A percentile compares a stretch with the other conserved stretches of the same genome.
These are phyloP conservation scores for Coccomyxa sp. DNA, from an alignment of 139 green algal genomes.

Conservation along the genomic window DNA sequence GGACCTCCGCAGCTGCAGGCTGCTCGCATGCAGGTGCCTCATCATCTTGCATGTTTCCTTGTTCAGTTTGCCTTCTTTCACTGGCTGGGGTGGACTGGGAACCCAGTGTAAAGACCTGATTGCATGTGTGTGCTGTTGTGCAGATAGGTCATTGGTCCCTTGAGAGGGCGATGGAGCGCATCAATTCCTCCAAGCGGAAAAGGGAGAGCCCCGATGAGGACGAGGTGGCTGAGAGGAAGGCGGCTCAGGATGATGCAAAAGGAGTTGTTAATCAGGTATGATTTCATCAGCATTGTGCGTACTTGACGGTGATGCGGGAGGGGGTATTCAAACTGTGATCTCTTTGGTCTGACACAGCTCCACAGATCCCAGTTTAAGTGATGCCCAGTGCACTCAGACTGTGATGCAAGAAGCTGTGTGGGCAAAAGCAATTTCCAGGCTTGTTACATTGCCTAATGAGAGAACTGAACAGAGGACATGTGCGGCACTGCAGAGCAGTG, in stretches of 20 bases:
- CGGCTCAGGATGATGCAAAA: conserved; percentile 5
- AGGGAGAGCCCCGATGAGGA: conserved; percentile 42
- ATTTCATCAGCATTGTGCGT: not conserved
- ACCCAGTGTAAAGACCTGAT: not conserved
- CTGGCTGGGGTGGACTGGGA: no score
- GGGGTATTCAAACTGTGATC: no score
- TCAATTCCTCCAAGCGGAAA: conserved; percentile 51
- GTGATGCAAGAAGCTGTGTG: no score
- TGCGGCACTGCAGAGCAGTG: conserved; percentile 41
- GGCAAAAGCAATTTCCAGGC: no score
- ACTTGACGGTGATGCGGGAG: not conserved
- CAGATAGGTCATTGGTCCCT: conserved; percentile 77
- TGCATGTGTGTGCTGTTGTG: not conserved
- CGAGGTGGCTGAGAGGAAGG: conserved; percentile 15
- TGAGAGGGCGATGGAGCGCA: conserved; percentile 40
- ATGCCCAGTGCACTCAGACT: no score
- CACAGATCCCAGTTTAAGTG: no score
- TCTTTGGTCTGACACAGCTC: no score
- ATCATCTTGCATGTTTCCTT: not conserved
- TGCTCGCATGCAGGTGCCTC: conserved; percentile 29
- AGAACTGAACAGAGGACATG: not conserved
- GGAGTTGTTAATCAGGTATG: not conserved
- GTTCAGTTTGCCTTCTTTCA: not conserved
- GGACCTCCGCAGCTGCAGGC: conserved; percentile 53
- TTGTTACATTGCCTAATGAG: no score